Evolutionary conservation across 257 asterid species (phyloP).

Genomic region (Scutellaria baicalensis): DNA sequence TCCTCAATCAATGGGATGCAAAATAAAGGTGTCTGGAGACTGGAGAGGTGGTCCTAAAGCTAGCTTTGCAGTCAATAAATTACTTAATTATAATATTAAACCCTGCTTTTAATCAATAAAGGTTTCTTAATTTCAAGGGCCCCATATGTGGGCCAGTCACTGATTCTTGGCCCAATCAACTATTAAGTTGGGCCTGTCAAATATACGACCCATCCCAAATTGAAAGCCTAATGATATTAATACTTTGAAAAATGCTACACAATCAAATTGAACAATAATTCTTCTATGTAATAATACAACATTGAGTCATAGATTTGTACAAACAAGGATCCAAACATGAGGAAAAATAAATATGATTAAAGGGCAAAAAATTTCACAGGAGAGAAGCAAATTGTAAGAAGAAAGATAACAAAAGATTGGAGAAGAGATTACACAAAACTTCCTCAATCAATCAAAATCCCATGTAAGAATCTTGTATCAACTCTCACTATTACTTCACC

Average conservation of each 20-base stretch:
- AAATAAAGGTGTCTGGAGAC: slow-evolving; percentile 4
- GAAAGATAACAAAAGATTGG: background rate
- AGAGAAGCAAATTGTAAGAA: slow-evolving; percentile 17
- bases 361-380: slow-evolving; percentile 13
- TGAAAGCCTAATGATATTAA: background rate
- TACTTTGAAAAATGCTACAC: too few relatives aligned
- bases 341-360: background rate
- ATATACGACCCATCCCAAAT: background rate
- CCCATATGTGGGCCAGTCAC: background rate
- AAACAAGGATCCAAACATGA: background rate
- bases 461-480: background rate
- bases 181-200: background rate
- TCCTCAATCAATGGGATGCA: slow-evolving; percentile 21
- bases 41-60: background rate
- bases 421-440: background rate
- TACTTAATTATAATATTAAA: background rate
- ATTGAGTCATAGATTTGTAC: too few relatives aligned
- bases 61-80: slow-evolving; percentile 11
- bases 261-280: too few relatives aligned
- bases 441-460: background rate
- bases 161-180: background rate
- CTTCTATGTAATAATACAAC: too few relatives aligned
- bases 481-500: slow-evolving; percentile 20
- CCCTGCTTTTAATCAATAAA: background rate
- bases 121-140: background rate